A percentile compares a stretch with the other conserved stretches of the same genome.
phyloP scores from a whole-genome alignment of 768 basidiomycete species.

The Suillus plorans region DNA sequence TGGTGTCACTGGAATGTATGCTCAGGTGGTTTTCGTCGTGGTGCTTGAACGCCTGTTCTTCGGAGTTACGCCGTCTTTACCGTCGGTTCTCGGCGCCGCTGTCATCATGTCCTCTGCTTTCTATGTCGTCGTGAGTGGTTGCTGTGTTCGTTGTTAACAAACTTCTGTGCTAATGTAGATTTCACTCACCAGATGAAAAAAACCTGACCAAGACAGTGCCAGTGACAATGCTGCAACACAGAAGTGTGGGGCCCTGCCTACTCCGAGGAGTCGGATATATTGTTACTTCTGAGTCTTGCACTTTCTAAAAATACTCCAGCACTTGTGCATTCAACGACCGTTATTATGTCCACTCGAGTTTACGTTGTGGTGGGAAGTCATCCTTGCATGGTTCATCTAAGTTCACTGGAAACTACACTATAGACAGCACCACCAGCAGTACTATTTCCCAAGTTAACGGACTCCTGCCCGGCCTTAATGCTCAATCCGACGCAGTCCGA shows the following conservation, averaged over 20 bases:
- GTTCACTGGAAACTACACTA: background rate
- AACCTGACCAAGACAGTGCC: background rate
- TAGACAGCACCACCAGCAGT: background rate
- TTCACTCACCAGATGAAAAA: background rate
- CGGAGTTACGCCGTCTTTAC: slow-evolving; percentile 50
- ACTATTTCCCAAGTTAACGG: background rate
- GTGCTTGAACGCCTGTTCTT: slow-evolving; percentile 70
- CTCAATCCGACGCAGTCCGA: too few relatives aligned
- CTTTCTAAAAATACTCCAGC: background rate
- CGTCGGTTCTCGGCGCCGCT: slow-evolving; percentile 60
- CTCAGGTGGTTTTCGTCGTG: slow-evolving; percentile 62
- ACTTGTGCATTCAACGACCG: background rate
- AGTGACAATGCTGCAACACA: background rate
- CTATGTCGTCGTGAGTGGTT: slow-evolving; percentile 58
- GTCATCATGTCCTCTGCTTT: slow-evolving; percentile 65
- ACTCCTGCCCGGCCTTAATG: background rate
- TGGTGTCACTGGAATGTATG: slow-evolving; percentile 61
- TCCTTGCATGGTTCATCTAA: too few relatives aligned
- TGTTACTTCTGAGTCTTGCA: background rate
- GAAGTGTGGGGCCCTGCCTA: background rate
- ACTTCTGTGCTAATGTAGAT: background rate
- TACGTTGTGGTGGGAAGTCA: too few relatives aligned
- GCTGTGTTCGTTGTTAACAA: background rate
- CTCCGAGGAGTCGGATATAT: background rate
- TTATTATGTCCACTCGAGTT: too few relatives aligned